phyloP scores from a whole-genome alignment of 2,329 filamentous ascomycete genomes.

The Xylariaceae sp. region DNA sequence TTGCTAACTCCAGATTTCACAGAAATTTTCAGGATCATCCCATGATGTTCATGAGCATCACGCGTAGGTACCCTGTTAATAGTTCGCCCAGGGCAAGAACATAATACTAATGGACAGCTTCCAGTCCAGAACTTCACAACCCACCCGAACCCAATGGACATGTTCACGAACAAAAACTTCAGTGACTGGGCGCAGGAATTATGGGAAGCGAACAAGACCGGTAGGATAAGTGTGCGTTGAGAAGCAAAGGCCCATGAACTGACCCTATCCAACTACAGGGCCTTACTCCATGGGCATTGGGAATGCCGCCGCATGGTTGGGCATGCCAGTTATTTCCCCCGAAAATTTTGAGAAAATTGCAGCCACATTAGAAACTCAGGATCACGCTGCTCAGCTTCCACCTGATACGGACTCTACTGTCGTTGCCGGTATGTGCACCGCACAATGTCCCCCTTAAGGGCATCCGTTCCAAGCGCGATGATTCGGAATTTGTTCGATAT shows the following conservation, averaged over 20 bases:
- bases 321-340: conserved; percentile 40
- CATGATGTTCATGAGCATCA: conserved; percentile 33
- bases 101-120: neutral
- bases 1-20: too few relatives aligned
- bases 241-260: conserved; percentile 5
- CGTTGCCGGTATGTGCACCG: conserved; percentile 29
- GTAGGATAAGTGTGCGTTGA: conserved; percentile 10
- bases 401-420: conserved; percentile 37
- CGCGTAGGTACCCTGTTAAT: conserved; percentile 24
- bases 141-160: conserved; percentile 35
- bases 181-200: conserved; percentile 34
- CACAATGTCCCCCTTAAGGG: neutral
- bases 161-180: conserved; percentile 32
- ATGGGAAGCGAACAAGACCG: conserved; percentile 35
- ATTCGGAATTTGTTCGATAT: too few relatives aligned
- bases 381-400: conserved; percentile 38
- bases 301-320: conserved; percentile 42
- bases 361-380: conserved; percentile 36
- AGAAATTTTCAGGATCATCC: conserved; percentile 54
- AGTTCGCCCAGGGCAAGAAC: neutral
- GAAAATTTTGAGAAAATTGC: conserved; percentile 38
- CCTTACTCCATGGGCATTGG: conserved; percentile 40
- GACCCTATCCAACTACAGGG: conserved; percentile 18
- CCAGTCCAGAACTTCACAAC: conserved; percentile 32
- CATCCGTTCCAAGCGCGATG: too few relatives aligned